phyloP scores from a whole-genome alignment of 2,329 filamentous ascomycete genomes.

The Aureobasidium sp. region DNA sequence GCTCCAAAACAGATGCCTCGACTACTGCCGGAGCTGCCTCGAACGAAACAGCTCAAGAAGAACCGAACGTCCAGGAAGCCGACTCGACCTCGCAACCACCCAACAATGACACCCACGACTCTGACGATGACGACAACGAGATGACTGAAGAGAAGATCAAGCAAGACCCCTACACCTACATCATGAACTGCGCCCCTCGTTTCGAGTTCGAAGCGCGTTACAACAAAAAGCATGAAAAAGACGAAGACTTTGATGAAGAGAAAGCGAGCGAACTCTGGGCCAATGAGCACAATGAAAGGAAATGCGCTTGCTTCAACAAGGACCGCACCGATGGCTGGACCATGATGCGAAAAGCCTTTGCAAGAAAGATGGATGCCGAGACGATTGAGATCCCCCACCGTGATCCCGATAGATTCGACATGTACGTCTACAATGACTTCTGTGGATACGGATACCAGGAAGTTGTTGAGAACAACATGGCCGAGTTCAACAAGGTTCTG shows the following conservation, averaged over 20 bases:
- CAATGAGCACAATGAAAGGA: not conserved
- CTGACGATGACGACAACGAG: not conserved
- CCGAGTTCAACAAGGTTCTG: not conserved
- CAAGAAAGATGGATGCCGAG: not conserved
- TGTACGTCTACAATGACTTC: slow-evolving; percentile 9
- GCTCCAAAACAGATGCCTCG: not conserved
- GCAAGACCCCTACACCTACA: not conserved
- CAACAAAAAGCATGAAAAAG: not conserved
- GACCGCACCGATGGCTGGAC: not conserved
- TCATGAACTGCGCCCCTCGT: not conserved
- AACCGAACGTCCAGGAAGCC: not conserved
- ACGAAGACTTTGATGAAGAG: not conserved
- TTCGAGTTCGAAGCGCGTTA: not conserved
- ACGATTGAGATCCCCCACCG: not conserved
- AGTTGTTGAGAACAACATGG: not conserved
- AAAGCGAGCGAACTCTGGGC: not conserved
- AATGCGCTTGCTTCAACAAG: slow-evolving; percentile 6
- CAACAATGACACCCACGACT: not conserved
- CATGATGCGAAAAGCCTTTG: slow-evolving; percentile 6
- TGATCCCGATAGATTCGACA: not conserved
- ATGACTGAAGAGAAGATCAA: not conserved
- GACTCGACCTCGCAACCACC: not conserved
- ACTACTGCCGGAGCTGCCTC: not conserved
- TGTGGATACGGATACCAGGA: not conserved
- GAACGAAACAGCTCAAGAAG: not conserved